phyloP scores from a whole-genome alignment of 805 yeast species.

The Metschnikowia sp. region DNA sequence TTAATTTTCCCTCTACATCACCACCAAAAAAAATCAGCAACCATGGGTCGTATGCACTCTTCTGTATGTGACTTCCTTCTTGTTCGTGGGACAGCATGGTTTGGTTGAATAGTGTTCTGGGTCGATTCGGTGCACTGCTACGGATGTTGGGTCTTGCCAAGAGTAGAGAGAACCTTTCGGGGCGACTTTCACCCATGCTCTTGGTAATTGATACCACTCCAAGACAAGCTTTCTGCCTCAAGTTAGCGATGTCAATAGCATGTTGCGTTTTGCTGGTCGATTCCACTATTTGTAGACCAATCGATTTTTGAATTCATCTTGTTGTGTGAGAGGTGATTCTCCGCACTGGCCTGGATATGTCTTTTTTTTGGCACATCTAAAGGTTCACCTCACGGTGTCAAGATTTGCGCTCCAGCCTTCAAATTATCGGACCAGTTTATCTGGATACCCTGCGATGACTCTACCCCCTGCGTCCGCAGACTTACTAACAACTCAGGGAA shows the following conservation, averaged over 20 bases:
- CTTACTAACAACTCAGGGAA: conserved; percentile 60
- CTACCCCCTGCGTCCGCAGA: not conserved
- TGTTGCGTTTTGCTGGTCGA: conserved; percentile 41
- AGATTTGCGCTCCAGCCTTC: not conserved
- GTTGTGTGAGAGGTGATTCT: conserved; percentile 12
- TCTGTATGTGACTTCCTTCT: conserved; percentile 61
- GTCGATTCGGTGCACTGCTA: conserved; percentile 22
- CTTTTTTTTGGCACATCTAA: not conserved
- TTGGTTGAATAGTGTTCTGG: conserved; percentile 25
- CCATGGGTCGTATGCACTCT: conserved; percentile 99
- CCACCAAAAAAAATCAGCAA: conserved; percentile 46
- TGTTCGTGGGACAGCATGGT: conserved; percentile 13
- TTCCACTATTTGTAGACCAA: conserved; percentile 44
- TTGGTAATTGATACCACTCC: conserved; percentile 24
- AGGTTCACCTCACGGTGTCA: not conserved
- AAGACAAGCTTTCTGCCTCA: not conserved
- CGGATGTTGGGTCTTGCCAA: conserved; percentile 28
- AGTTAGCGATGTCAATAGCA: not conserved
- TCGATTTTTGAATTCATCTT: not conserved
- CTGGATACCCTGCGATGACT: conserved; percentile 6
- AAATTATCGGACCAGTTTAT: conserved; percentile 3
- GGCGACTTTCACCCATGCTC: conserved; percentile 16
- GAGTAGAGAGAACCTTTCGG: conserved; percentile 20
- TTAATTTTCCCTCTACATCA: conserved; percentile 5
- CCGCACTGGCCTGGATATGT: not conserved